phyloP scores from a whole-genome alignment of 2,329 filamentous ascomycete species.

The Zymoseptoria ardabiliae region DNA sequence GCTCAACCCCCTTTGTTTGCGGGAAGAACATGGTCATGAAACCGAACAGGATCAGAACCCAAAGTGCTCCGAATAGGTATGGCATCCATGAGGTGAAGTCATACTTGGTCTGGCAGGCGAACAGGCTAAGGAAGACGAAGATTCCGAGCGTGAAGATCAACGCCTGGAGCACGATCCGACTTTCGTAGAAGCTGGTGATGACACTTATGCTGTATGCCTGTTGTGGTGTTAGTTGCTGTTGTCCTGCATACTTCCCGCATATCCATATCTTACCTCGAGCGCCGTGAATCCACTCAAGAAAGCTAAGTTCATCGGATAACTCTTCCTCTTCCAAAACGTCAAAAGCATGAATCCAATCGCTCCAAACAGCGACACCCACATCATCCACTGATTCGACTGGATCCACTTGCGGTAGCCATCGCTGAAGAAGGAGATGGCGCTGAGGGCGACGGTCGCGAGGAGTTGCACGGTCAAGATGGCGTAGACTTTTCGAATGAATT shows the following conservation, averaged over 20 bases:
- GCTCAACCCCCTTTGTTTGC: constrained; percentile 69
- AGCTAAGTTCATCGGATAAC: constrained; percentile 72
- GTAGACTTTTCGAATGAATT: constrained; percentile 79
- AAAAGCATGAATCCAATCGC: constrained; percentile 77
- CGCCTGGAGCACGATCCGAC: constrained; percentile 78
- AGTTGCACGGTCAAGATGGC: constrained; percentile 95
- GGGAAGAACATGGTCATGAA: constrained; percentile 91
- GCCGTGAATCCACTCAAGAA: constrained; percentile 88
- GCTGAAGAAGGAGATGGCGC: constrained; percentile 80
- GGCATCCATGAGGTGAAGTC: constrained; percentile 98
- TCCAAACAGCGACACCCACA: constrained; percentile 80
- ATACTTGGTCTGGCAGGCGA: constrained; percentile 96
- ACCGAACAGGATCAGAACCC: constrained; percentile 84
- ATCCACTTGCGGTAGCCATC: constrained; percentile 76
- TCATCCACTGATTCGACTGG: constrained; percentile 71
- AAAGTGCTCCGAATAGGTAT: constrained; percentile 83
- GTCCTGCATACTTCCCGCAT: background rate
- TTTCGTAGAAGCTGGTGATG: constrained; percentile 83
- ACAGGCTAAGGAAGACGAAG: constrained; percentile 60
- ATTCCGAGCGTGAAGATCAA: constrained; percentile 71
- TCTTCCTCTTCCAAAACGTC: constrained; percentile 74
- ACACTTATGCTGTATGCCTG: constrained; percentile 82
- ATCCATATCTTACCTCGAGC: constrained; percentile 49
- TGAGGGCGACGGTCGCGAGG: constrained; percentile 72
- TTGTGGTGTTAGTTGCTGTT: background rate